Conservation (phyloP, 495 filamentous ascomycete species). For the Neurospora sp. region DNA sequence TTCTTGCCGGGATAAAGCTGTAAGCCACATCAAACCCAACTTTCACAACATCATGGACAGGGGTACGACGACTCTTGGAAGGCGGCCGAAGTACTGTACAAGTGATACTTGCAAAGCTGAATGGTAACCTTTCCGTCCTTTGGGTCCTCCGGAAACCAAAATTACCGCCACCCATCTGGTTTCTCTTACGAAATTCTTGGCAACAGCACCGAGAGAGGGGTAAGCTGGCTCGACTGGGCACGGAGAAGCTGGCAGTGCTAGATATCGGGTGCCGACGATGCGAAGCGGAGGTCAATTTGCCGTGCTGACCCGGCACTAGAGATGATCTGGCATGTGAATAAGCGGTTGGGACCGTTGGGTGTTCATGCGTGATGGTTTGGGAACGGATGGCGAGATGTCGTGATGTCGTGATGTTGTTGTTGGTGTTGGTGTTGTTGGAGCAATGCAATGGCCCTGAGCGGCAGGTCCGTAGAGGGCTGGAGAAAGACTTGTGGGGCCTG, state of each 20-base stretch:
- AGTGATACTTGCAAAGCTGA: background rate
- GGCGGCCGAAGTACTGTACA: background rate
- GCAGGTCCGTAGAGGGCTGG: background rate
- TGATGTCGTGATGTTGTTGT: background rate
- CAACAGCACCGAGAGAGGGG: background rate
- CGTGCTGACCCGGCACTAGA: background rate
- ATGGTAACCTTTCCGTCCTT: background rate
- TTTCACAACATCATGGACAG: background rate
- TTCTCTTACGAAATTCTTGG: background rate
- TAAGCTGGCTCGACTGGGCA: background rate
- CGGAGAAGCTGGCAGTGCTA: background rate
- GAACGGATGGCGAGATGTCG: background rate
- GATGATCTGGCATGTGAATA: background rate
- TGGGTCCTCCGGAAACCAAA: background rate
- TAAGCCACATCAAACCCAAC: background rate
- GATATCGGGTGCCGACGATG: background rate
- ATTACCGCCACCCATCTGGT: background rate
- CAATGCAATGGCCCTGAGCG: background rate
- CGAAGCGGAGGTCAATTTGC: background rate
- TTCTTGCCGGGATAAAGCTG: background rate
- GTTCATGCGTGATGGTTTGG: background rate
- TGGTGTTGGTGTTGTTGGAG: background rate
- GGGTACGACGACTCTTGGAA: background rate
- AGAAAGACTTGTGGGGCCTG: background rate
- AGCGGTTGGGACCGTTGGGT: background rate